Base-by-base conservation (phyloP, 495 filamentous ascomycete genomes). In the Aspergillus campestris region DNA sequence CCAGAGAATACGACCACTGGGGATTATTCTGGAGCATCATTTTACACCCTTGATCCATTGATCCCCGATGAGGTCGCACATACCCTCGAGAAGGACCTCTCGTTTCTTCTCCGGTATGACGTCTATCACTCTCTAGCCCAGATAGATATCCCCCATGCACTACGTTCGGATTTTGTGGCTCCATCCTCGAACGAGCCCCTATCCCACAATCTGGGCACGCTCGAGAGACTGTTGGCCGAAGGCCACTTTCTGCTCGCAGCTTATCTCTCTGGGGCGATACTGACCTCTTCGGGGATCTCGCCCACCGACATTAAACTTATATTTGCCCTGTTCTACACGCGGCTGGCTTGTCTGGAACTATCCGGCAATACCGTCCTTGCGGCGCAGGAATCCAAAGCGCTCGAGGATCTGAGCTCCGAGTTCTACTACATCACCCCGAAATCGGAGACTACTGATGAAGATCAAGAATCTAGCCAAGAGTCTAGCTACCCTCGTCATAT, bases 311-410 rank as follows among this genome's bases (percentile, higher is more conserved):
- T 75, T 44, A 66, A 61, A 6, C 58, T 70, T 29, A 83, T 97
- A 29, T 89, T 95, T 61, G 61, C 71, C 12, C 73, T 96, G 14
- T 73, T 94, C 31, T 89, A 95, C 66, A 82, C 79, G 7, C 85
- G 92, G 3, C 75, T 96, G 3, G 78, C 86, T n/a, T 89, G 83
- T 48, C 73, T 98, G 6, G 83, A 83, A 15, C 75, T 96, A 1
- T 72, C 80, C 10, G 77, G 81, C 41, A 78, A 86, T 57, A 78
- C 78, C 18, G 57, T 78, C 8, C 70, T 94, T 27, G 92, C 92
- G 3, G 85, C 86, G 0, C 84, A 91, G 54, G 92, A 98, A 62
- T 83, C 83, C 7, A 89, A 88, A 55, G 77, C 78, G 1, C 72
- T 97, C 8, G 84, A 87, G 50, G 92, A 96, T 58, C 66, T 95